Evolutionary conservation across 108 stramenopile genomes (phyloP).

Genomic region (Aurantiochytrium sp.): DNA sequence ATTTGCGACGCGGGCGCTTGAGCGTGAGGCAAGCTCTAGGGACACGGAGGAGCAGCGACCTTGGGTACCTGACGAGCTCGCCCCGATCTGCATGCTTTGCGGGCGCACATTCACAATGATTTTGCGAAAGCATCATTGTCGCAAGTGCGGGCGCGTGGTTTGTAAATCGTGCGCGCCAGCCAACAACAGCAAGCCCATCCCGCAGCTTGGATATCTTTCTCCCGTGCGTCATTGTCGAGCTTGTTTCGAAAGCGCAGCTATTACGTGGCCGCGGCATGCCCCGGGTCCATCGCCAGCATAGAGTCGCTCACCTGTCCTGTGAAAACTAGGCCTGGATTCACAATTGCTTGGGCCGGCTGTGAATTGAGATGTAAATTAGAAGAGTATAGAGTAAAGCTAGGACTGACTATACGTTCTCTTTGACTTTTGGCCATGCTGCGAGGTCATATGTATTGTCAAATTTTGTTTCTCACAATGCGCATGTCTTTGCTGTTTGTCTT

Average conservation of each 20-base stretch:
- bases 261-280: not conserved
- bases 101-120: slow-evolving; percentile 18
- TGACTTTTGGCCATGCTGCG: too few species aligned
- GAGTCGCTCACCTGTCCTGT: not conserved
- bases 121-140: slow-evolving; percentile 36
- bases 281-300: not conserved
- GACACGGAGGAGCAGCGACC: not conserved
- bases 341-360: too few species aligned
- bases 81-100: slow-evolving; percentile 20
- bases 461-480: too few species aligned
- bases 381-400: too few species aligned
- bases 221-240: not conserved
- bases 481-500: too few species aligned
- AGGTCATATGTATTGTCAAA: too few species aligned
- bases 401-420: too few species aligned
- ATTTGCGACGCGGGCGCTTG: not conserved
- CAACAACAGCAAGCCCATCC: not conserved
- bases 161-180: slow-evolving; percentile 24
- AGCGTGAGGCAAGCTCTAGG: not conserved
- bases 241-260: not conserved
- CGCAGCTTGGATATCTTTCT: not conserved
- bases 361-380: too few species aligned
- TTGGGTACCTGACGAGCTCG: slow-evolving; percentile 29
- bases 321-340: not conserved
- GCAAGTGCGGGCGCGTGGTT: slow-evolving; percentile 33